phyloP scores from a whole-genome alignment of 768 basidiomycete species.

The Suillus tomentosus region DNA sequence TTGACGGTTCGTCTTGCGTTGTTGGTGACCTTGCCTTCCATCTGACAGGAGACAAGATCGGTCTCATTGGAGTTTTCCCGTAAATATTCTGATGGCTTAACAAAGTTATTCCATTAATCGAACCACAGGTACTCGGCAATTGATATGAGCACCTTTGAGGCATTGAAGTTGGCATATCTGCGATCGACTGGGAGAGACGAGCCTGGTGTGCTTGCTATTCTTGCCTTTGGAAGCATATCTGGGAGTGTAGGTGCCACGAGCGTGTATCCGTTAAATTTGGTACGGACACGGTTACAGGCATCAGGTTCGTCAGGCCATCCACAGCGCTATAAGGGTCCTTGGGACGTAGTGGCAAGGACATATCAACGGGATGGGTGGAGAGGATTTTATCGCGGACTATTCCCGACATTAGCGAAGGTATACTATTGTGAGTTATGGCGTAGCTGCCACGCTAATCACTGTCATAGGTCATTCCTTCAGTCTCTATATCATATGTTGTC shows the following conservation, averaged over 20 bases:
- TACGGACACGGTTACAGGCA: slow-evolving; percentile 93
- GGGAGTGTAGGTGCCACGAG: slow-evolving; percentile 92
- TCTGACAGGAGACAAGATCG: slow-evolving; percentile 59
- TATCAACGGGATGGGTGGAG: slow-evolving; percentile 87
- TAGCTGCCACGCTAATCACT: slow-evolving; percentile 11
- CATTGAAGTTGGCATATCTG: slow-evolving; percentile 88
- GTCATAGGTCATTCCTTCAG: slow-evolving; percentile 85
- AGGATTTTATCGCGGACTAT: slow-evolving; percentile 91
- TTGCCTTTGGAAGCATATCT: slow-evolving; percentile 91
- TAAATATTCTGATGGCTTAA: slow-evolving; percentile 38
- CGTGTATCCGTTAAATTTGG: slow-evolving; percentile 90
- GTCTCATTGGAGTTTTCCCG: slow-evolving; percentile 96
- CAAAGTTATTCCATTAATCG: slow-evolving; percentile 9
- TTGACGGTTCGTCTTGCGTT: slow-evolving; percentile 65
- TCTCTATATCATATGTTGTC: slow-evolving; percentile 96
- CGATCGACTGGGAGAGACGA: slow-evolving; percentile 87
- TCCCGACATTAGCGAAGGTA: slow-evolving; percentile 92
- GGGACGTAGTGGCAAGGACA: slow-evolving; percentile 82
- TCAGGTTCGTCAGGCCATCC: slow-evolving; percentile 96
- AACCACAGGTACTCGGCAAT: slow-evolving; percentile 80
- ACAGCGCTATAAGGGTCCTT: slow-evolving; percentile 83
- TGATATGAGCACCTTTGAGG: slow-evolving; percentile 97
- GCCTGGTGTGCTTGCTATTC: slow-evolving; percentile 82
- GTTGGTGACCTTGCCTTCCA: slow-evolving; percentile 14
- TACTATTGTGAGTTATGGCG: slow-evolving; percentile 13